Conservation (phyloP, 23 red algal genomes). For the Gracilaria gracilis region DNA sequence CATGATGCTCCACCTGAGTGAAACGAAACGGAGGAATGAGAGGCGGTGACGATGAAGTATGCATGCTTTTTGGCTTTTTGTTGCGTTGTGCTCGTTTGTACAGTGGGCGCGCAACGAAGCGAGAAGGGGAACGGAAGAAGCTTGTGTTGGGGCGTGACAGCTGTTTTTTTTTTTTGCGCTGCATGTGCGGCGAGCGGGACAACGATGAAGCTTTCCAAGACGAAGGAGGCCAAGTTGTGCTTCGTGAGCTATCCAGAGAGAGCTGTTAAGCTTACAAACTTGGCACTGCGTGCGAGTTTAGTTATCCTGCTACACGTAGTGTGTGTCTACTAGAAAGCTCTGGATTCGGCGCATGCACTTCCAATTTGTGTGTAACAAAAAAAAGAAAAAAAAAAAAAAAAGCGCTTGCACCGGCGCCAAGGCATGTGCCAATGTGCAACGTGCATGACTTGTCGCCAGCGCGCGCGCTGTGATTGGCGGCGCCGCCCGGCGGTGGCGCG, state of each 20-base stretch:
- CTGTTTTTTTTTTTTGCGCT: not conserved
- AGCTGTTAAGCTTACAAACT: too few relatives aligned
- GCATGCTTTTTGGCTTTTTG: not conserved
- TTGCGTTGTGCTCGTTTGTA: conserved; percentile 11
- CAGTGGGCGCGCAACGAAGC: not conserved
- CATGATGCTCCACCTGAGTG: conserved; percentile 75
- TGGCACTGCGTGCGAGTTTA: too few relatives aligned
- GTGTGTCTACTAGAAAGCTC: too few relatives aligned
- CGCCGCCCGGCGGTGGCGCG: too few relatives aligned
- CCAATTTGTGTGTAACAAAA: not conserved
- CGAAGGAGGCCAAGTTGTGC: not conserved
- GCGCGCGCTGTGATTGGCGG: not conserved
- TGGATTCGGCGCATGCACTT: too few relatives aligned
- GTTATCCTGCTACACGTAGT: too few relatives aligned
- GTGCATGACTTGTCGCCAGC: not conserved
- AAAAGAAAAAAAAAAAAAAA: not conserved
- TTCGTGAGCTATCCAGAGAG: too few relatives aligned
- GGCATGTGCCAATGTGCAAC: not conserved
- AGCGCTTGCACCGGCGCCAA: not conserved
- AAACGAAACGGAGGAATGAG: conserved; percentile 97
- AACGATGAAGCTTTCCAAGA: conserved; percentile 30
- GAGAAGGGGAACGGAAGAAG: not conserved
- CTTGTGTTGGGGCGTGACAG: not conserved
- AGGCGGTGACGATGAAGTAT: conserved; percentile 28
- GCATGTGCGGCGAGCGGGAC: not conserved